phyloP scores from a whole-genome alignment of 139 green algal species.

The Chlorella sp. region DNA sequence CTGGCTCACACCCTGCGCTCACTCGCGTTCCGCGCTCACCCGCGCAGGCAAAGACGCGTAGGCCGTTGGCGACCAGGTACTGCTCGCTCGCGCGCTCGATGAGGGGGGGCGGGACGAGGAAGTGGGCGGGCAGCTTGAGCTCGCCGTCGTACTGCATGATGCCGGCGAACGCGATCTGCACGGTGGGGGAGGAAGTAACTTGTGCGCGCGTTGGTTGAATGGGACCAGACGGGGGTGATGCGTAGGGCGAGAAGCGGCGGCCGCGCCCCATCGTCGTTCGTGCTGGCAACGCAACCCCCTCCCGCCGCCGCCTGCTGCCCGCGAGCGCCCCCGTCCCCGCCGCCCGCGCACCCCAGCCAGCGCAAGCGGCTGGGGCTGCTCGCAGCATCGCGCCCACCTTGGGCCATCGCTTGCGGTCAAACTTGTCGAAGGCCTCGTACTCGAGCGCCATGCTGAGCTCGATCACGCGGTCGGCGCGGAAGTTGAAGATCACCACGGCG shows the following conservation, averaged over 20 bases:
- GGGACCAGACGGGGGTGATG: too few species aligned
- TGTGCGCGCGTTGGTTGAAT: too few species aligned
- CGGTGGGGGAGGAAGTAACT: neutral
- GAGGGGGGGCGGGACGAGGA: conserved; percentile 85
- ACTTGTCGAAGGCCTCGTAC: conserved; percentile 81
- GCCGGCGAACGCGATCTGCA: conserved; percentile 78
- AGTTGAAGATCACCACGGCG: conserved; percentile 96
- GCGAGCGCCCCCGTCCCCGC: too few species aligned
- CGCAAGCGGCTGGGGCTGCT: too few species aligned
- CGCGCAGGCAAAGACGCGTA: conserved; percentile 90
- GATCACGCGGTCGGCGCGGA: conserved; percentile 91
- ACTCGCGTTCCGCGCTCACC: too few species aligned
- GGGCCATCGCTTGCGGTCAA: conserved; percentile 82
- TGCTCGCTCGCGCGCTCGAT: conserved; percentile 74
- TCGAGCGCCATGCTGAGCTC: conserved; percentile 94
- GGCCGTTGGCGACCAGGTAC: conserved; percentile 82
- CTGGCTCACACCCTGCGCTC: conserved; percentile 92
- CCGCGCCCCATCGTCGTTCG: too few species aligned
- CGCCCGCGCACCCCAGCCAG: too few species aligned
- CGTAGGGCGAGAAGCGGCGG: too few species aligned
- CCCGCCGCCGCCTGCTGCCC: too few species aligned
- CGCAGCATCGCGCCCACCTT: conserved; percentile 56
- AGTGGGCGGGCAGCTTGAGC: conserved; percentile 87
- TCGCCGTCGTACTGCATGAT: conserved; percentile 99
- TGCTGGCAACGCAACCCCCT: too few species aligned